Base-by-base conservation (phyloP, 352 stramenopile genomes). In the Globisporangium megalacanthum region DNA sequence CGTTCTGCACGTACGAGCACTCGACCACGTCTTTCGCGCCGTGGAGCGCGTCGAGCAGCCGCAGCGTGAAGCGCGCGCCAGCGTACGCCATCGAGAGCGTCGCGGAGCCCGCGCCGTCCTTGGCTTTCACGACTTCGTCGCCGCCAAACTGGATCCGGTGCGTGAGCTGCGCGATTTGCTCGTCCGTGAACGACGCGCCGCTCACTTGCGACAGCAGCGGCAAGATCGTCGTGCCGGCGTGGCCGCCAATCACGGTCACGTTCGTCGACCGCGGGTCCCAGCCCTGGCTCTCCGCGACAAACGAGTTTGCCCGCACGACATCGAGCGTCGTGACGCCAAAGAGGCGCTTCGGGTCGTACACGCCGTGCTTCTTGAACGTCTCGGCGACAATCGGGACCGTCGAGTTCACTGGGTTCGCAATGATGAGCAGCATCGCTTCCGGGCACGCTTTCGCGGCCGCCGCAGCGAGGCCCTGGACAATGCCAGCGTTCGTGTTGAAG, bases 1-100 rank as follows among this genome's bases (percentile, higher is more conserved):
- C 69, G 72, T 97, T 98, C 73, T 99, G 79, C 44, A 99, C 97
- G 75, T 96, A 99, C 37, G 97, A 94, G 80, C 96, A 99, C 77
- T 99, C 97, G 36, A 97, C 79, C 14, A 99, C 79, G 66, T 94
- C 84, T 68, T 97, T 88, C 60, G 91, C 89, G 47, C 97, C 97
- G 65, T 88, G 84, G 65, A 99, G 92, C 53, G 96, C 97, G 65
- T 97, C 89, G 20, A 99, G 73, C 5, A 99, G 84, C 62, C 81
- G 83, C 29, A 84, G 48, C 7, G 86, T 87, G 79, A 99, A 99
- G 61, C 97, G 66, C 10, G 95, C 97, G 39, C 95, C 97, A 35
- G 97, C 97, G 74, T 99, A 99, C 4, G 97, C 97, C 97, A 99
- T 99, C 50, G 89, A 98, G 42, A 99, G 88, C 54, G 97, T 99